Evolutionary conservation across 768 basidiomycete genomes (phyloP).

Genomic region (Cystofilobasidium ferigula): DNA sequence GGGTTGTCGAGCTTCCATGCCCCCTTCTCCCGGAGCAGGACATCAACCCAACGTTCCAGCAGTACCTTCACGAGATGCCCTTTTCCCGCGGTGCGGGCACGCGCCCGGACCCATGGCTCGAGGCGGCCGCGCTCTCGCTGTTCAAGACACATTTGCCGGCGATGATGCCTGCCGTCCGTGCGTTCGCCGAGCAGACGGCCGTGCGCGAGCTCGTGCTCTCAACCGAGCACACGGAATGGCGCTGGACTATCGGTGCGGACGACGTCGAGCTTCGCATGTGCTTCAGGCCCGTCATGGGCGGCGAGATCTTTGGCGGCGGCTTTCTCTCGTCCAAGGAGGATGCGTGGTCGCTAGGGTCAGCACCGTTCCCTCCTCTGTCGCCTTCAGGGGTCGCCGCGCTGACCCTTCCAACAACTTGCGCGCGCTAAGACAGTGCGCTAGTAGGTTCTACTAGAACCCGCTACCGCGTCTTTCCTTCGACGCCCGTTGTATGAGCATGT

Average conservation of each 20-base stretch:
- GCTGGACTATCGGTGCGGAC: background rate
- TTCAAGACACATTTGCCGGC: slow-evolving; percentile 1
- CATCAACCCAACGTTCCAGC: background rate
- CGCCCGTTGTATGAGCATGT: too few relatives aligned
- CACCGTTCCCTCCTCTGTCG: too few relatives aligned
- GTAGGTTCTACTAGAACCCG: too few relatives aligned
- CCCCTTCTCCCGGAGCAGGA: background rate
- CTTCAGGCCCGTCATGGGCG: background rate
- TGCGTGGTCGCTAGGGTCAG: background rate
- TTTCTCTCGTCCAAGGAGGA: background rate
- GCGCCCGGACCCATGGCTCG: background rate
- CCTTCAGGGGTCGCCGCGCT: too few relatives aligned
- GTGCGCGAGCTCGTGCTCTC: background rate
- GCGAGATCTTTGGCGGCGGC: background rate
- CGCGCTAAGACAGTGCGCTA: too few relatives aligned
- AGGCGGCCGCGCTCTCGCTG: background rate
- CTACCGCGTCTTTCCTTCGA: too few relatives aligned
- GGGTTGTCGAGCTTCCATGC: background rate
- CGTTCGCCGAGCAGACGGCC: background rate
- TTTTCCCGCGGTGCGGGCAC: too few relatives aligned
- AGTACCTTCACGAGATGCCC: background rate
- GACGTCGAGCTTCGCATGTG: background rate
- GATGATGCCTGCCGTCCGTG: background rate
- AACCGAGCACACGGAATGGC: background rate
- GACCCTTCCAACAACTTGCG: too few relatives aligned